Evolutionary conservation across 768 basidiomycete species (phyloP).

Genomic region (Crepidotus variabilis): DNA sequence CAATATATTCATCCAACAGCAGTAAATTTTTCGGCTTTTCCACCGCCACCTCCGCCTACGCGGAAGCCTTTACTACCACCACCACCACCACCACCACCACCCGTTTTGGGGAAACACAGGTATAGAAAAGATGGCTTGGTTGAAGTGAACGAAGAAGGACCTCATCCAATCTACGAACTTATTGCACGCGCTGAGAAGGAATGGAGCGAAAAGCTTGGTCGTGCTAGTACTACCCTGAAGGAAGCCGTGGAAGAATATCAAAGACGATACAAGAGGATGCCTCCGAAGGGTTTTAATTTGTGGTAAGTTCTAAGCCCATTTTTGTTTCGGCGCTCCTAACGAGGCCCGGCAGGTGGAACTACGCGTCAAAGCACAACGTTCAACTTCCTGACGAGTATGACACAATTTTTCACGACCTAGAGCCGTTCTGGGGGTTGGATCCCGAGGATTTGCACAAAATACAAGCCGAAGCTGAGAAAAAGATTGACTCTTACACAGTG

Average conservation of each 20-base stretch:
- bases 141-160: conserved; percentile 33
- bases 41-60: too few relatives aligned
- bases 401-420: conserved; percentile 65
- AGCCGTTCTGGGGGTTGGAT: conserved; percentile 76
- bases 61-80: too few relatives aligned
- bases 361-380: conserved; percentile 65
- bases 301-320: conserved; percentile 1
- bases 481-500: conserved; percentile 38
- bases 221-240: conserved; percentile 71
- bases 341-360: conserved; percentile 36
- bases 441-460: conserved; percentile 35
- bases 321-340: background rate
- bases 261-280: conserved; percentile 65
- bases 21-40: too few relatives aligned
- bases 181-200: conserved; percentile 66
- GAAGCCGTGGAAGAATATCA: conserved; percentile 78
- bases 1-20: too few relatives aligned
- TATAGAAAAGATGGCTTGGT: conserved; percentile 38
- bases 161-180: conserved; percentile 78
- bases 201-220: conserved; percentile 55
- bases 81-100: too few relatives aligned
- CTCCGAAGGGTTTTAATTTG: conserved; percentile 69
- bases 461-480: conserved; percentile 31
- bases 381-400: conserved; percentile 89
- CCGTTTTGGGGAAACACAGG: conserved; percentile 22